phyloP scores from a whole-genome alignment of 106 monocot genomes.

The Narthecium ossifragum region DNA sequence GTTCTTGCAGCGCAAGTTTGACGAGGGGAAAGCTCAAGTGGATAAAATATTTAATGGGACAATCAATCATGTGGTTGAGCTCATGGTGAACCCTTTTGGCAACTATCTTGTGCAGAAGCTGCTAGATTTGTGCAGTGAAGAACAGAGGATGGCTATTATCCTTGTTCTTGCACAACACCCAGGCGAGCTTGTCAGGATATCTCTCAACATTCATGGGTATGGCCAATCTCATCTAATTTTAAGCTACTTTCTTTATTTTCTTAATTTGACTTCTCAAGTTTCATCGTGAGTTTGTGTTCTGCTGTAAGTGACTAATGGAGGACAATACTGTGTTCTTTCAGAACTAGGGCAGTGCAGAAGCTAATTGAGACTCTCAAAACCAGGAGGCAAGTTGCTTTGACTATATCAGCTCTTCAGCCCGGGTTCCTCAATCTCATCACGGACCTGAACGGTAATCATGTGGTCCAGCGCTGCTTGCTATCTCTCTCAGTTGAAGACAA shows the following conservation, averaged over 20 bases:
- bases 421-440: conserved; percentile 38
- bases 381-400: conserved; percentile 25
- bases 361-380: conserved; percentile 43
- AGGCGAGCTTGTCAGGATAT: conserved; percentile 32
- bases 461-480: conserved; percentile 40
- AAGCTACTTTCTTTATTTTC: not conserved
- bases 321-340: conserved; percentile 11
- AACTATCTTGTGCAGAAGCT: conserved; percentile 92
- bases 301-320: too few species aligned
- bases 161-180: conserved; percentile 36
- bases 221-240: not conserved
- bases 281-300: not conserved
- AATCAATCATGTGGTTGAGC: conserved; percentile 44
- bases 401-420: conserved; percentile 38
- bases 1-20: conserved; percentile 54
- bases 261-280: not conserved
- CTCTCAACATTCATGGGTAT: conserved; percentile 67
- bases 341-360: conserved; percentile 53
- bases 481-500: conserved; percentile 30
- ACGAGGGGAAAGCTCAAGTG: conserved; percentile 46
- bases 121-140: conserved; percentile 53
- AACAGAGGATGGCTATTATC: conserved; percentile 48
- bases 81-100: conserved; percentile 68
- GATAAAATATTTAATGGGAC: conserved; percentile 58
- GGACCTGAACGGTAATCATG: conserved; percentile 60